Evolutionary conservation across 345 rosid species (phyloP).

Genomic region (Lumnitzera littorea): DNA sequence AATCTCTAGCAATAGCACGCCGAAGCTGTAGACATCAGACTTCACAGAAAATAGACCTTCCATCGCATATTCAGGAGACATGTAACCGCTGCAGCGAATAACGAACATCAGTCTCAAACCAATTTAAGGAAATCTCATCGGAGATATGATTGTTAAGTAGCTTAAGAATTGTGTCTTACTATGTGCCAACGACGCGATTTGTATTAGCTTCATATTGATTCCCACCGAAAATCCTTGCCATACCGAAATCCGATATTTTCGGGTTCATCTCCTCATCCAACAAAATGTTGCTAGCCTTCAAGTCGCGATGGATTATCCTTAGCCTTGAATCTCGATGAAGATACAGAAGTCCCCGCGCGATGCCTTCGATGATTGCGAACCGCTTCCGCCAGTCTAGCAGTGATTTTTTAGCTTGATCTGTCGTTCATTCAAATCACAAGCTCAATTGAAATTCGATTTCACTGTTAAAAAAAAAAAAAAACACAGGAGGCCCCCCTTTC

Average conservation of each 20-base stretch:
- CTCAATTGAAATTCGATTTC: background rate
- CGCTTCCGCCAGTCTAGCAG: slow-evolving; percentile 48
- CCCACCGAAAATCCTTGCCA: slow-evolving; percentile 55
- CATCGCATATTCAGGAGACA: slow-evolving; percentile 80
- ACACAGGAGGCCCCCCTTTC: background rate
- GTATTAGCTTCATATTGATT: slow-evolving; percentile 54
- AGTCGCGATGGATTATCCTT: slow-evolving; percentile 63
- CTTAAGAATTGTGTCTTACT: slow-evolving; percentile 24
- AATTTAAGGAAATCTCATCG: background rate
- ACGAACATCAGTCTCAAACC: background rate
- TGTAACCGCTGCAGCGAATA: slow-evolving; percentile 44
- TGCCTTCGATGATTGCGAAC: slow-evolving; percentile 52
- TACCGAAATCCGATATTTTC: slow-evolving; percentile 70
- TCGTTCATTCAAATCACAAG: background rate
- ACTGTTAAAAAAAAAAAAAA: background rate
- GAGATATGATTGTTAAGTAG: background rate
- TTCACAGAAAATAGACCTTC: slow-evolving; percentile 67
- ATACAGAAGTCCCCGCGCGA: slow-evolving; percentile 72
- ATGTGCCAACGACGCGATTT: slow-evolving; percentile 54
- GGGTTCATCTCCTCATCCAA: slow-evolving; percentile 72
- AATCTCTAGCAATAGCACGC: slow-evolving; percentile 60
- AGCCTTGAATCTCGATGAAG: slow-evolving; percentile 68
- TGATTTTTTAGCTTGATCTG: slow-evolving; percentile 38
- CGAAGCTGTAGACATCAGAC: slow-evolving; percentile 69
- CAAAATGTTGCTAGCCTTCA: slow-evolving; percentile 62